These are phyloP conservation scores for Fusarium fracticaudum DNA, from an alignment of 2,329 filamentous ascomycete genomes.

Conservation along the genomic window DNA sequence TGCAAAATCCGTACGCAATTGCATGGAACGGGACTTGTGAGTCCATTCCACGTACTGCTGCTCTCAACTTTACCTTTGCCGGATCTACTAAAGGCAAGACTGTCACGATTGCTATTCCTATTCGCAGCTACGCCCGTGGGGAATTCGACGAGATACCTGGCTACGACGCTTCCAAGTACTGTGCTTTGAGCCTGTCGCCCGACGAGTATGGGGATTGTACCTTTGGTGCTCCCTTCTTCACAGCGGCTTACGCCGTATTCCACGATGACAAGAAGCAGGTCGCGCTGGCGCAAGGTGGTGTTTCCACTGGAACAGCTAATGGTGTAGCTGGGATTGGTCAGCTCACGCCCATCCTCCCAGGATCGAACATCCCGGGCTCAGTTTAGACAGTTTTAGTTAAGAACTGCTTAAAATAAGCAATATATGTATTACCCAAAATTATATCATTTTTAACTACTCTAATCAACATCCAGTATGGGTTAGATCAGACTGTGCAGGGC, in stretches of 20 bases:
- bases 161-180: background rate
- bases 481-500: too few species aligned
- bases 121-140: background rate
- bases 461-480: too few species aligned
- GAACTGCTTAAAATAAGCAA: too few species aligned
- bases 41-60: background rate
- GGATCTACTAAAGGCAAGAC: background rate
- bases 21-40: background rate
- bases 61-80: background rate
- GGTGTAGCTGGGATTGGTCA: background rate
- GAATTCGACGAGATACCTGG: background rate
- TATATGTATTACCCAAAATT: fast-evolving
- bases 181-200: background rate
- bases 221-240: background rate
- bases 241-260: background rate
- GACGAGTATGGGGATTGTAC: background rate
- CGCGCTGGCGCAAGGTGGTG: background rate
- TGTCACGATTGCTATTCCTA: background rate
- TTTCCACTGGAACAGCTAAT: background rate
- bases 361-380: background rate
- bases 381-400: background rate
- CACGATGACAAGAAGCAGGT: background rate
- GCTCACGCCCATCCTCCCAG: background rate
- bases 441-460: fast-evolving
- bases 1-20: background rate